phyloP scores from a whole-genome alignment of 805 yeast genomes.

The Metschnikowia corniflorae region DNA sequence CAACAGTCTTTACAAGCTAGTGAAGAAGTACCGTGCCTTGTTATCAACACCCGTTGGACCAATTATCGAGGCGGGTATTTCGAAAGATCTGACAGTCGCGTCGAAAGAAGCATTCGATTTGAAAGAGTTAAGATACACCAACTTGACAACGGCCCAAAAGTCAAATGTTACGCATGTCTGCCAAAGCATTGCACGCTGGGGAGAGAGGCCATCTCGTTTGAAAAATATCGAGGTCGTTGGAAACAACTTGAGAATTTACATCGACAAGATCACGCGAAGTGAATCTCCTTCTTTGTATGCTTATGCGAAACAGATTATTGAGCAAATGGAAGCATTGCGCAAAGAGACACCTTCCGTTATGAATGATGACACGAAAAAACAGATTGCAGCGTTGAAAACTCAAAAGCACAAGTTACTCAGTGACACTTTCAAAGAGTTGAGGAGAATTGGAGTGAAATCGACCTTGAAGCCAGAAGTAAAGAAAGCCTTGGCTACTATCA shows the following conservation, averaged over 20 bases:
- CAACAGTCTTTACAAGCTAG: conserved; percentile 72
- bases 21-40: conserved; percentile 72
- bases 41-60: conserved; percentile 49
- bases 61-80: conserved; percentile 58
- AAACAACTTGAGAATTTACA: conserved; percentile 53
- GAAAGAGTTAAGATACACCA: conserved; percentile 1
- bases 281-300: conserved; percentile 48
- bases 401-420: conserved; percentile 78
- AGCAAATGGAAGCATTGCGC: conserved; percentile 58
- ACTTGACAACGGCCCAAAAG: conserved; percentile 12
- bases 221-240: conserved; percentile 48
- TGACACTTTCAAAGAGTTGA: conserved; percentile 69
- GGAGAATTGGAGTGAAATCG: conserved; percentile 71
- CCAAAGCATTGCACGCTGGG: conserved; percentile 45
- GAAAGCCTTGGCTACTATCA: conserved; percentile 57
- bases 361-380: conserved; percentile 72
- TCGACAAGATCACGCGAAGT: conserved; percentile 29
- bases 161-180: conserved; percentile 22
- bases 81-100: conserved; percentile 13
- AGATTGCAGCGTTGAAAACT: conserved; percentile 62
- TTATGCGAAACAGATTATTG: conserved; percentile 51
- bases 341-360: conserved; percentile 72
- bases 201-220: conserved; percentile 53
- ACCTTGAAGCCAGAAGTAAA: conserved; percentile 64
- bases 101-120: conserved; percentile 1